phyloP scores from a whole-genome alignment of 2,329 filamentous ascomycete genomes.

The Didymella arachidicola region DNA sequence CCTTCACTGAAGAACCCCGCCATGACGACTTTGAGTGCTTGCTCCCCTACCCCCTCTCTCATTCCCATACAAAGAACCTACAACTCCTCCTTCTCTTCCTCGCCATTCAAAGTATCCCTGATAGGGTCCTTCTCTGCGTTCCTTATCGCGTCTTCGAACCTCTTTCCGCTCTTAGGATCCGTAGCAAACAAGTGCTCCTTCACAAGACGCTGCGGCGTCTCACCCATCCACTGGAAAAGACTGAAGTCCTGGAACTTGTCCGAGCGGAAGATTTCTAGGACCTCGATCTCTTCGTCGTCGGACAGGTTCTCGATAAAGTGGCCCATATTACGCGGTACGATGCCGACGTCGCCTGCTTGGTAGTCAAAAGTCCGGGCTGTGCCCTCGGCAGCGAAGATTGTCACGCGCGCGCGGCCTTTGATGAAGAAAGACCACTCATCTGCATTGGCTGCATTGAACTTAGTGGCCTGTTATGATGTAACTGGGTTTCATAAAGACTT shows the following conservation, averaged over 20 bases:
- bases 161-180: conserved; percentile 66
- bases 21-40: conserved; percentile 13
- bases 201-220: conserved; percentile 72
- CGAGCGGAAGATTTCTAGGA: conserved; percentile 77
- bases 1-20: conserved; percentile 17
- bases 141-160: conserved; percentile 69
- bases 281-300: conserved; percentile 76
- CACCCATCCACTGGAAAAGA: conserved; percentile 77
- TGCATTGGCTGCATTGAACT: conserved; percentile 57
- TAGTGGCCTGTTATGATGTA: background rate
- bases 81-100: conserved; percentile 36
- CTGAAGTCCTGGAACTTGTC: conserved; percentile 77
- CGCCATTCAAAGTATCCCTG: conserved; percentile 41
- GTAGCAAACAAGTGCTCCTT: conserved; percentile 71
- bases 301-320: conserved; percentile 82
- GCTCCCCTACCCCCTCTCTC: background rate
- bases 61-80: conserved; percentile 1
- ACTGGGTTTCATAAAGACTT: conserved; percentile 3
- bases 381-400: conserved; percentile 74
- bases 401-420: conserved; percentile 73
- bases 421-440: conserved; percentile 87
- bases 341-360: conserved; percentile 75
- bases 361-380: conserved; percentile 80
- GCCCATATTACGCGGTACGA: conserved; percentile 78
- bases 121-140: conserved; percentile 65